Base-by-base conservation (phyloP, 1,284 basidiomycete species). In the Porphyrellus sp. region DNA sequence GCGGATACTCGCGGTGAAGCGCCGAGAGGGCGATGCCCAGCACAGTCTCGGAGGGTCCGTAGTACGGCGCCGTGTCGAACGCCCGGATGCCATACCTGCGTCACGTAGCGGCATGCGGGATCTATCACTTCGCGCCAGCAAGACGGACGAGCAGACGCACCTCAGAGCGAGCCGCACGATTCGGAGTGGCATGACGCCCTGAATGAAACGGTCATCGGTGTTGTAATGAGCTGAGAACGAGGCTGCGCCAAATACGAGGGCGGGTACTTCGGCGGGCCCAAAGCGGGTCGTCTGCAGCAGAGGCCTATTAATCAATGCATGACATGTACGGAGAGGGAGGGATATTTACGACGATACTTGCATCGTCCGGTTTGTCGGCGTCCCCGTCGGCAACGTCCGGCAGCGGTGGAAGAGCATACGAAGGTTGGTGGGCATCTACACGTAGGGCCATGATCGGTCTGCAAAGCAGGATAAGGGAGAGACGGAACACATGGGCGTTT, bases 61-160 rank as follows among this genome's bases (percentile, higher is more conserved):
- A 98, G 71, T 86, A 92, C 7, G 87, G 78, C 15, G 87, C 80
- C 1, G 96, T 98, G 68, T 99, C 96, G 66, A 99, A 93, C 0
- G 91, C 89, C 43, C 76, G 80, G 56, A 98, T 88, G 18, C 94
- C 95, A 70, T 94, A 95, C 44, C 91, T 91, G 45, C 18, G 50
- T 1, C 9, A n/a, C 16, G 6, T n/a, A n/a, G n/a, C n/a, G n/a
- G n/a, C n/a, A n/a, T n/a, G n/a, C n/a, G n/a, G n/a, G n/a, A n/a
- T n/a, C n/a, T n/a, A n/a, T n/a, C n/a, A n/a, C n/a, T n/a, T n/a
- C n/a, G n/a, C n/a, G n/a, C n/a, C n/a, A n/a, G n/a, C n/a, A n/a
- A n/a, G n/a, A n/a, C n/a, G 31, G 4, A 13, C 16, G 20, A 7
- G 18, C 20, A 13, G 18, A 62, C 72, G 47, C 68, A 89, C 89